phyloP scores from a whole-genome alignment of 257 asterid species.

The Jaltomata sinuosa region DNA sequence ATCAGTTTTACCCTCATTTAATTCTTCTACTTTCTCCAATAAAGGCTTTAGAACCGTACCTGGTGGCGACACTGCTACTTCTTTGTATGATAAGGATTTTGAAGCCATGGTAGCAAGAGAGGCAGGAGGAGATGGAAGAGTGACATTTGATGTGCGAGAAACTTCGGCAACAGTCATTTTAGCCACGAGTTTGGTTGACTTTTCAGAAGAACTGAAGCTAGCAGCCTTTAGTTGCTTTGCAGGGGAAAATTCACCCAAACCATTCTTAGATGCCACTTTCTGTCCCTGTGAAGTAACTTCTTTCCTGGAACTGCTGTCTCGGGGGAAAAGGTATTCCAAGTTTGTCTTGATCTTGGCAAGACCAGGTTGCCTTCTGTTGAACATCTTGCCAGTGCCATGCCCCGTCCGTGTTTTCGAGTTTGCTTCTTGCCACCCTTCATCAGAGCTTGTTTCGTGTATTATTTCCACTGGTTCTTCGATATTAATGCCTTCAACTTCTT shows the following conservation, averaged over 20 bases:
- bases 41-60: constrained; percentile 97
- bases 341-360: constrained; percentile 62
- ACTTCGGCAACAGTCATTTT: constrained; percentile 36
- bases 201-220: constrained; percentile 24
- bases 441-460: constrained; percentile 46
- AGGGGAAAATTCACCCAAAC: constrained; percentile 32
- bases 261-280: constrained; percentile 33
- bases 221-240: constrained; percentile 33
- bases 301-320: constrained; percentile 40
- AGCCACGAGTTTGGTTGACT: constrained; percentile 32
- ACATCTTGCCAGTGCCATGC: constrained; percentile 46
- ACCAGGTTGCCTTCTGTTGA: constrained; percentile 51
- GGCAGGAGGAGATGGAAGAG: constrained; percentile 39
- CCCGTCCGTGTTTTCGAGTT: constrained; percentile 66
- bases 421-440: constrained; percentile 98
- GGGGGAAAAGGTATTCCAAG: constrained; percentile 35
- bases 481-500: constrained; percentile 18
- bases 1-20: constrained; percentile 52
- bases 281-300: constrained; percentile 48
- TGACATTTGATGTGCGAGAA: constrained; percentile 36
- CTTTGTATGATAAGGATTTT: constrained; percentile 85
- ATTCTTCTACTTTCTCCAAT: constrained; percentile 75
- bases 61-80: constrained; percentile 91
- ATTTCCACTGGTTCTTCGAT: constrained; percentile 24
- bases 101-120: constrained; percentile 66